These are phyloP conservation scores for Ganoderma lucidum DNA, from an alignment of 1,284 basidiomycete species.

Conservation along the genomic window DNA sequence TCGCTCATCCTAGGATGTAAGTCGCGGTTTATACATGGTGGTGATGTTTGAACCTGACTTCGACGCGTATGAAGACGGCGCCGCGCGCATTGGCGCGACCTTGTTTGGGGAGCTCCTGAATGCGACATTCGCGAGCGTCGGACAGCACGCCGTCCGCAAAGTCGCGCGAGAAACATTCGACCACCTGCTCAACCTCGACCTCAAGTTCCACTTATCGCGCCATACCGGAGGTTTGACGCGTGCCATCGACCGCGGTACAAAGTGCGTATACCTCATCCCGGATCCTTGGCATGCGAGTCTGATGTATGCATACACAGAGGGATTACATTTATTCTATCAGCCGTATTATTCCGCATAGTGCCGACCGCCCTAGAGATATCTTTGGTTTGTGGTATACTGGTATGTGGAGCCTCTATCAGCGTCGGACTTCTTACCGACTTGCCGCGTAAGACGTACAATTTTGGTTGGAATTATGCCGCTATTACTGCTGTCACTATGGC, in stretches of 20 bases:
- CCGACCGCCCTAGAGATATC: slow-evolving; percentile 97
- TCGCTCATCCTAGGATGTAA: slow-evolving; percentile 90
- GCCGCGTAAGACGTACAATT: slow-evolving; percentile 84
- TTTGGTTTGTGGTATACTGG: slow-evolving; percentile 97
- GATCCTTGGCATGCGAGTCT: slow-evolving; percentile 1
- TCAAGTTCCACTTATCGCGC: slow-evolving; percentile 92
- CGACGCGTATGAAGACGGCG: slow-evolving; percentile 70
- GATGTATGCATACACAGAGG: slow-evolving; percentile 62
- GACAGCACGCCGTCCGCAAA: slow-evolving; percentile 92
- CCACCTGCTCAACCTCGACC: slow-evolving; percentile 90
- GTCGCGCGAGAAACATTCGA: slow-evolving; percentile 95
- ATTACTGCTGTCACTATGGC: slow-evolving; percentile 89
- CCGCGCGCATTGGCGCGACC: slow-evolving; percentile 89
- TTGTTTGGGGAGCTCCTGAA: slow-evolving; percentile 94
- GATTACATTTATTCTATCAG: slow-evolving; percentile 94
- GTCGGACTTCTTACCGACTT: not conserved
- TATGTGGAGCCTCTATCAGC: slow-evolving; percentile 45
- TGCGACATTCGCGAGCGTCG: slow-evolving; percentile 96
- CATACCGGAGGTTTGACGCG: slow-evolving; percentile 97
- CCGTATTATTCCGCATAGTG: slow-evolving; percentile 94
- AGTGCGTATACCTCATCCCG: slow-evolving; percentile 58
- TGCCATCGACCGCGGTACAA: slow-evolving; percentile 97
- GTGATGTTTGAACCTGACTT: not conserved
- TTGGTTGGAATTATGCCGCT: slow-evolving; percentile 96
- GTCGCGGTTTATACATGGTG: slow-evolving; percentile 42